Evolutionary conservation across 192 early-diverging fungal genomes (phyloP), one percentile per base, ranked within the genome.

Genomic region (Gonapodya prolifera): DNA sequence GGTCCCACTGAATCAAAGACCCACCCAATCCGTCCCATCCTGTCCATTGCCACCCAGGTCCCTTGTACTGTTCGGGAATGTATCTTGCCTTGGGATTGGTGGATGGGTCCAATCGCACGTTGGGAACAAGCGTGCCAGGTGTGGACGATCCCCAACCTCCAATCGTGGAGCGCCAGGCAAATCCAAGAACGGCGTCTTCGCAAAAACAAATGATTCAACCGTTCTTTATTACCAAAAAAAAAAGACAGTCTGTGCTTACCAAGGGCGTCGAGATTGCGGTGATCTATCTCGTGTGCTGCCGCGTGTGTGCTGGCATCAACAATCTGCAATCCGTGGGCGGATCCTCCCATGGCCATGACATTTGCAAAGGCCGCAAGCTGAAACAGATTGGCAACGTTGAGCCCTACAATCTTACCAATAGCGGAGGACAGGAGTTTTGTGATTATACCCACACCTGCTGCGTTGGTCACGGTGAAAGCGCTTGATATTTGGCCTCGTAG

Each of bases 331-430:
- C 18, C 28, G 31, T 8, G 8, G 31, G 13, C 2, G 31, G 71
- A 30, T 18, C 71, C 71, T 16, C 71, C 71, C 28, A 73, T 18
- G 71, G 71, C 18, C 71, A 73, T 73, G 31, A 73, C 28, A 32
- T 73, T 73, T 2, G 71, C 71, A 32, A 73, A 73, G 8, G 71
- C 18, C 2, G 71, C 71, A 32, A 73, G 71, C 71, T 73, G 71
- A 8, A 8, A 8, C 8, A 32, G 8, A n/a, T n/a, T n/a, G n/a
- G n/a, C n/a, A n/a, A n/a, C n/a, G n/a, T n/a, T n/a, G n/a, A n/a
- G n/a, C n/a, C n/a, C n/a, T n/a, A n/a, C n/a, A n/a, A n/a, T n/a
- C n/a, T n/a, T n/a, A 23, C 45, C 45, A 61, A 61, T 23, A 61
- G 23, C 45, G 45, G 23, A 61, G n/a, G n/a, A 61, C 23, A 8